Evolutionary conservation across 2,329 filamentous ascomycete species (phyloP).

Genomic region (Fusarium sp.): DNA sequence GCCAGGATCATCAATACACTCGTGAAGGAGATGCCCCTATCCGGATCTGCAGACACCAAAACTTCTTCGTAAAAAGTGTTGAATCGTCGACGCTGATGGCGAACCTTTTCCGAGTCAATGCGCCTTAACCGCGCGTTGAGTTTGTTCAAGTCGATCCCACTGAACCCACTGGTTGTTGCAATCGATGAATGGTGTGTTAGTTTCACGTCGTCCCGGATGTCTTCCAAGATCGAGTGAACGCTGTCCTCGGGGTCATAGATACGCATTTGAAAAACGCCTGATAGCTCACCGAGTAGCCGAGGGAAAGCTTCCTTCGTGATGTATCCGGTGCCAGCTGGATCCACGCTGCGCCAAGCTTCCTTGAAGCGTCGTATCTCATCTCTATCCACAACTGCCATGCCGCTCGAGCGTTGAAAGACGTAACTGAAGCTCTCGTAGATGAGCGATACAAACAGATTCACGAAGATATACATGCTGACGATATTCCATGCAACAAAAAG

Average conservation of each 20-base stretch:
- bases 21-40: conserved; percentile 91
- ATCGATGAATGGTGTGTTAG: conserved; percentile 67
- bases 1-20: conserved; percentile 94
- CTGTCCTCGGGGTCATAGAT: conserved; percentile 94
- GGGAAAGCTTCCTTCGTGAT: conserved; percentile 93
- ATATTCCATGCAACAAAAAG: conserved; percentile 99
- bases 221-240: conserved; percentile 85
- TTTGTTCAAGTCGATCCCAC: conserved; percentile 77
- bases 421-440: conserved; percentile 99
- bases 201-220: conserved; percentile 73
- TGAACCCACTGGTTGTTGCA: conserved; percentile 61
- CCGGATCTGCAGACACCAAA: conserved; percentile 89
- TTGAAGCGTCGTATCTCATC: conserved; percentile 98
- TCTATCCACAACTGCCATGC: conserved; percentile 88
- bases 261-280: conserved; percentile 95
- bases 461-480: conserved; percentile 99
- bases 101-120: conserved; percentile 81
- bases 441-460: conserved; percentile 96
- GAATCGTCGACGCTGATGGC: conserved; percentile 79
- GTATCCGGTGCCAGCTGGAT: conserved; percentile 90
- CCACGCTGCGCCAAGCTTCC: conserved; percentile 96
- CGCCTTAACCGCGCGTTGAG: conserved; percentile 78
- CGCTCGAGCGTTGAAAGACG: conserved; percentile 95
- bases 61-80: conserved; percentile 98
- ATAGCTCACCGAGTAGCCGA: conserved; percentile 87